These are phyloP conservation scores for Royoungia palumana DNA, from an alignment of 768 basidiomycete genomes.

Conservation along the genomic window DNA sequence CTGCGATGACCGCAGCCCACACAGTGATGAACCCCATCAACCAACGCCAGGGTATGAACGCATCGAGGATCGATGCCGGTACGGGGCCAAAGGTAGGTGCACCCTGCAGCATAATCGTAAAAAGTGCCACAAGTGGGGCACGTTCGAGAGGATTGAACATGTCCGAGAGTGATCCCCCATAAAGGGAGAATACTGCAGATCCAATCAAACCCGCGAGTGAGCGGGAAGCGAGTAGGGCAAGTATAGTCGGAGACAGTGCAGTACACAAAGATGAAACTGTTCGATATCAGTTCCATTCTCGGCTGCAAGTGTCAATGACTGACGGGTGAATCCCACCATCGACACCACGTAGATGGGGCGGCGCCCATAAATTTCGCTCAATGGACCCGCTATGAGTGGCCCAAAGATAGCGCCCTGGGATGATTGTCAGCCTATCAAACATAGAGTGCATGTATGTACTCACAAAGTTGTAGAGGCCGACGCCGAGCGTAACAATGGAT, in stretches of 20 bases:
- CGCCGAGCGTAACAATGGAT: slow-evolving; percentile 24
- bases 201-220: slow-evolving; percentile 23
- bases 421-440: not conserved
- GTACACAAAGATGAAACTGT: slow-evolving; percentile 24
- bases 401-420: slow-evolving; percentile 24
- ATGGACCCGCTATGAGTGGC: slow-evolving; percentile 23
- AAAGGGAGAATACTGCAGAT: slow-evolving; percentile 27
- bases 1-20: slow-evolving; percentile 21
- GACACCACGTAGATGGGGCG: slow-evolving; percentile 20
- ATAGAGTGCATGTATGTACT: slow-evolving; percentile 1
- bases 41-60: slow-evolving; percentile 26
- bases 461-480: slow-evolving; percentile 27
- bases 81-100: slow-evolving; percentile 29
- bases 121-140: slow-evolving; percentile 28
- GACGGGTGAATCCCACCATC: slow-evolving; percentile 22
- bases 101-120: slow-evolving; percentile 29
- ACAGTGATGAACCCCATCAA: slow-evolving; percentile 23
- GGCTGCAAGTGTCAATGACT: not conserved
- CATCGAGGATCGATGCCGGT: slow-evolving; percentile 22
- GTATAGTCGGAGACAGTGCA: slow-evolving; percentile 22
- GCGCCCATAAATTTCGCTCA: slow-evolving; percentile 27
- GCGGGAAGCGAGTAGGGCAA: slow-evolving; percentile 17
- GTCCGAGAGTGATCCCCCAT: slow-evolving; percentile 29
- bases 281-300: slow-evolving; percentile 3
- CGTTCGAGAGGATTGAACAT: slow-evolving; percentile 29